Conservation (phyloP, 2,329 filamentous ascomycete genomes). For the Cryphonectria japonica region DNA sequence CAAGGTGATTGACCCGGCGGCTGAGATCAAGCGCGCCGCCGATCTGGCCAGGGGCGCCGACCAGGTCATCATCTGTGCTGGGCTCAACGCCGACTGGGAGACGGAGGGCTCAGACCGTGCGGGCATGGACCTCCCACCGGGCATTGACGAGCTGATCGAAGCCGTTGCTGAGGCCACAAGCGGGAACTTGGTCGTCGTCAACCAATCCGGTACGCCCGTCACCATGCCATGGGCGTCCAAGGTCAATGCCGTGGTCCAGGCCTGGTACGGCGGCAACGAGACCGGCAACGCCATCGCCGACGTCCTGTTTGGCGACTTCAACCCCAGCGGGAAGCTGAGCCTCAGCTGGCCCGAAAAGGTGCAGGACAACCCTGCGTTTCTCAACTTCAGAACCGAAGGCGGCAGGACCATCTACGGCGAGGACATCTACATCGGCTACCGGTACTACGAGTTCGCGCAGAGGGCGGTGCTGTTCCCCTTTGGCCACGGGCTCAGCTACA, state of each 20-base stretch:
- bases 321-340: slow-evolving; percentile 70
- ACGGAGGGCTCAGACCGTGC: slow-evolving; percentile 78
- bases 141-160: slow-evolving; percentile 70
- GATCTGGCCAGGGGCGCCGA: slow-evolving; percentile 70
- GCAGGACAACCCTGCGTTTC: slow-evolving; percentile 70
- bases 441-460: slow-evolving; percentile 66
- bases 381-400: slow-evolving; percentile 68
- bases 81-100: slow-evolving; percentile 82
- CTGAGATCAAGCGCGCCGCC: slow-evolving; percentile 68
- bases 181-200: slow-evolving; percentile 68
- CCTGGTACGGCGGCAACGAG: slow-evolving; percentile 89
- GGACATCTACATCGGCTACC: slow-evolving; percentile 73
- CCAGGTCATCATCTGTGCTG: slow-evolving; percentile 77
- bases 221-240: slow-evolving; percentile 69
- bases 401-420: slow-evolving; percentile 71
- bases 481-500: slow-evolving; percentile 36
- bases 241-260: slow-evolving; percentile 67
- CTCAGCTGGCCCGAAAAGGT: slow-evolving; percentile 65
- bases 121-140: slow-evolving; percentile 76
- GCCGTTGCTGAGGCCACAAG: slow-evolving; percentile 69
- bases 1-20: slow-evolving; percentile 59
- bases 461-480: slow-evolving; percentile 36
- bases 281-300: slow-evolving; percentile 81
- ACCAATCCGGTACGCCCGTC: slow-evolving; percentile 77
- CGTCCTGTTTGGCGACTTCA: slow-evolving; percentile 73